Evolutionary conservation across 2,329 filamentous ascomycete species (phyloP), one percentile per base, ranked within the genome.

Genomic region (Fusarium armeniacum): DNA sequence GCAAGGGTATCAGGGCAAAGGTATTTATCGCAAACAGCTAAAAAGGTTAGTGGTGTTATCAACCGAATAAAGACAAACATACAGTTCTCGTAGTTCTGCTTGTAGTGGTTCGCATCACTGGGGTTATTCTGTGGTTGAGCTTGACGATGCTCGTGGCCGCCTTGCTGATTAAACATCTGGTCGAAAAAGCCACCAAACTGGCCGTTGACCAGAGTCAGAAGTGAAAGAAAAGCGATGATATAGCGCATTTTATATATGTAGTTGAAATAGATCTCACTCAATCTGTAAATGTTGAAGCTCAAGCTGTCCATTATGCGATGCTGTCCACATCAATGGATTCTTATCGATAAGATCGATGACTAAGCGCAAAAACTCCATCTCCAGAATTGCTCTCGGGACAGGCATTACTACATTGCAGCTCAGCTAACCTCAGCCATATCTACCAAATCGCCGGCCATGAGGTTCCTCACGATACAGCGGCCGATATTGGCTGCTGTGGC

Each of bases 161-260:
- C 88, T 41, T 69, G 63, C 20, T 73, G 71, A 73, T 89, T 87
- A 79, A 99, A 98, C 93, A 98, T 97, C 76, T 98, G 93, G 79
- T 98, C 94, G 82, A 98, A 99, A 87, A 99, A 97, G 69, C 77
- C 74, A 78, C 93, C 91, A 80, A 98, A 98, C 81, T 98, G 95
- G 13, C 93, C 93, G 60, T 86, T 83, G 6, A 85, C 89, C 18
- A 88, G 80, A 66, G 87, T 81, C 62, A 93, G 77, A 30, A 93
- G 79, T 51, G 92, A 82, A 18, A 93, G 78, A 22, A 89, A 71
- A 45, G 86, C 73, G 53, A 86, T 44, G 16, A 80, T 51, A 38
- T 75, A 69, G 16, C 72, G 76, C 79, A 81, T 81, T 77, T 70
- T 24, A 5, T 28, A 44, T 7, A 30, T 3, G 10, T 30, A n/a